Evolutionary conservation across 352 stramenopile genomes (phyloP), one percentile per base, ranked within the genome.

Genomic region (Pythium monospermum): DNA sequence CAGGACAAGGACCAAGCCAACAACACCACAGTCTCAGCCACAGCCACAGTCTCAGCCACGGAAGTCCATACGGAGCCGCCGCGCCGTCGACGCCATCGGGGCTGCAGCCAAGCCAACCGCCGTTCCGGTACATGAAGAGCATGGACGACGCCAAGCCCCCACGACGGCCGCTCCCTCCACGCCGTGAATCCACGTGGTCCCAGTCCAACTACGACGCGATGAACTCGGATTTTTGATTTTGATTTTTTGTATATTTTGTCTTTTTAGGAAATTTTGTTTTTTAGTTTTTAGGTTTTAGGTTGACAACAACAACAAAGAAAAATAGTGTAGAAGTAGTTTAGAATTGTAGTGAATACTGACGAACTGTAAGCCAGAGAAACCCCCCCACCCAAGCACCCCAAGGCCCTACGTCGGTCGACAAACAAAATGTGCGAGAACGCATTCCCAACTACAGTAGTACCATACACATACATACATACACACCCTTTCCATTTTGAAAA

Each of bases 91-190:
- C 22, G 45, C 12, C 16, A 23, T 8, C 36, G 6, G 26, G 5
- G 16, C 18, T 18, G 36, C 45, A 25, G 19, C 57, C n/a, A n/a
- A n/a, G 59, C 18, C 57, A 59, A 5, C 73, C 82, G 35, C 67
- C 53, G 55, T 90, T 71, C 49, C 79, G 77, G 21, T 90, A 87
- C 56, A 60, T 84, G 51, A 86, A 85, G 49, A 71, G 56, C 42
- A 83, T 86, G 68, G 79, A 86, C 33, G 70, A 87, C 40, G 42
- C 37, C 44, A 69, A 80, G 67, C 35, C 53, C 7, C 48, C 53
- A 8, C 53, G 53, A 23, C 53, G 53, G 5, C 59, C 46, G 10
- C 41, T 44, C 2, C 59, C 48, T 8, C 47, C 48, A 27, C 58
- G 70, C 23, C 71, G 79, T 35, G 79, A 90, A 40, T 54, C 71